Conservation (phyloP, 768 basidiomycete genomes). For the Amylocystis lapponica region DNA sequence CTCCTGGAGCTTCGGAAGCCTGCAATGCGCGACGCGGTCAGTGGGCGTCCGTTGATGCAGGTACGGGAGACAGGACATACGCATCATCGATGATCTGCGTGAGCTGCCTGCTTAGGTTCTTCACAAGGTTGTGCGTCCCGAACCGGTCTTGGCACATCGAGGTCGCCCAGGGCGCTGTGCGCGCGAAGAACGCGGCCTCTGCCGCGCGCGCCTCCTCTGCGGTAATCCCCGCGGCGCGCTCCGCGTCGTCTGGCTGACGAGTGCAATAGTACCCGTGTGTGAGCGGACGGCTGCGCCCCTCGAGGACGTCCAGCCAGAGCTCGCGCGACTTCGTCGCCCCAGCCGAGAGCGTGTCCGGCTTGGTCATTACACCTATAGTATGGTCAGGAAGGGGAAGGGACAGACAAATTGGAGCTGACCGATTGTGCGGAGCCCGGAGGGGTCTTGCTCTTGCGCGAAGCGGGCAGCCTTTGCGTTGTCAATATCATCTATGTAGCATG, state of each 20-base stretch:
- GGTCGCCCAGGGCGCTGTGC: conserved; percentile 45
- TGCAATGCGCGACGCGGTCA: background rate
- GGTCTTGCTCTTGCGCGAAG: conserved; percentile 42
- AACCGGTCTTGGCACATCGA: conserved; percentile 42
- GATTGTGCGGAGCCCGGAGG: conserved; percentile 43
- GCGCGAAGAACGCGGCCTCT: conserved; percentile 43
- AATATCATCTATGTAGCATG: conserved; percentile 41
- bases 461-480: conserved; percentile 51
- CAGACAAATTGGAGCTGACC: conserved; percentile 27
- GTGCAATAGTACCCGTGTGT: conserved; percentile 55
- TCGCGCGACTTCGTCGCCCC: conserved; percentile 31
- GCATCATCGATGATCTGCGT: conserved; percentile 23
- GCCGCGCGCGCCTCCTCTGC: conserved; percentile 32
- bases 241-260: conserved; percentile 57
- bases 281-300: conserved; percentile 41
- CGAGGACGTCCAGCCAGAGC: conserved; percentile 44
- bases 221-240: conserved; percentile 37
- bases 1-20: conserved; percentile 7
- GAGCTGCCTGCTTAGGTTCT: conserved; percentile 47
- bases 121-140: conserved; percentile 51
- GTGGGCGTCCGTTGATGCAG: background rate
- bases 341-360: conserved; percentile 42
- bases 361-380: conserved; percentile 47
- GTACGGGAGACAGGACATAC: conserved; percentile 1
- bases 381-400: background rate